These are phyloP conservation scores for Coleophoma crateriformis DNA, from an alignment of 2,329 filamentous ascomycete genomes.

Conservation along the genomic window DNA sequence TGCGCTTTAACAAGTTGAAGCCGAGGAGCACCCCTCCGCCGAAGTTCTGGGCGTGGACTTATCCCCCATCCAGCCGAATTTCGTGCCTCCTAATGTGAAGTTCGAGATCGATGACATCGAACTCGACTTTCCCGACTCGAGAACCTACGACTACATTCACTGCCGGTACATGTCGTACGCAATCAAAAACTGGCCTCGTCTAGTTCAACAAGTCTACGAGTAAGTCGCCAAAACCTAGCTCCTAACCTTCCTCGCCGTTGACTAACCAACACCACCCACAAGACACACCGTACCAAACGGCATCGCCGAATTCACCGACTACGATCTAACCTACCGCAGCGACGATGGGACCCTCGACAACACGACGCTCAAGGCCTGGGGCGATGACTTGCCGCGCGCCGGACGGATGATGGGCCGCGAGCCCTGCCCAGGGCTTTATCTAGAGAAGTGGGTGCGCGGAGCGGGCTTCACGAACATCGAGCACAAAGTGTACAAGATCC, in stretches of 20 bases:
- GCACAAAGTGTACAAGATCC: neutral
- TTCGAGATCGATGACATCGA: constrained; percentile 47
- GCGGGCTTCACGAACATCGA: neutral
- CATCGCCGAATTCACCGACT: neutral
- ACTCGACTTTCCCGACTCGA: constrained; percentile 33
- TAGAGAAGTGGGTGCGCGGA: neutral
- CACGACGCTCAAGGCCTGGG: neutral
- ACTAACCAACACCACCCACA: neutral
- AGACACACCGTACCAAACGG: neutral
- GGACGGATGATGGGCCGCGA: neutral
- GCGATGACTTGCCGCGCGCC: neutral
- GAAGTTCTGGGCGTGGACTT: no score
- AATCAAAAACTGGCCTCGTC: neutral
- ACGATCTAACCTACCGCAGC: neutral
- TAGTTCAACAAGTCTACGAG: neutral
- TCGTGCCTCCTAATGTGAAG: constrained; percentile 63
- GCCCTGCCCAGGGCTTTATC: neutral
- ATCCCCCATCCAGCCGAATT: no score
- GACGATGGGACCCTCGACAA: neutral
- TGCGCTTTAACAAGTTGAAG: no score
- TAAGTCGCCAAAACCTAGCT: neutral
- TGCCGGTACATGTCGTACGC: constrained; percentile 25
- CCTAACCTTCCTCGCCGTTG: neutral
- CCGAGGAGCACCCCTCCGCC: no score
- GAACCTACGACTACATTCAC: constrained; percentile 52